Evolutionary conservation across 306 rosid genomes (phyloP).

Genomic region (Arachis hypogaea): DNA sequence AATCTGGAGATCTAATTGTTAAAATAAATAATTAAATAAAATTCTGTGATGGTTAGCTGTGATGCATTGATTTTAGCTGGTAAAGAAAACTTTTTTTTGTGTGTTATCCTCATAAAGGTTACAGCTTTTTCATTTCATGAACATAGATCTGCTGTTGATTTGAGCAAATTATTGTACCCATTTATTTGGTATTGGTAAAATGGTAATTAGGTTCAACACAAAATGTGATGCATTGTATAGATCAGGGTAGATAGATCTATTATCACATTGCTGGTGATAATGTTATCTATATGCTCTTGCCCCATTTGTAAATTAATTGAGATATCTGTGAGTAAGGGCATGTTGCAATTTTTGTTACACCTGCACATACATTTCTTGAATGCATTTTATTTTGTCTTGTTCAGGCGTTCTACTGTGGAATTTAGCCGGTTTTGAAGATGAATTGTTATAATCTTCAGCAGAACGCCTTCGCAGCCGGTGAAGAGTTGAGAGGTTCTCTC

Average conservation of each 20-base stretch:
- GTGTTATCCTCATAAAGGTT: background rate
- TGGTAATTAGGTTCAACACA: background rate
- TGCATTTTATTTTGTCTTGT: background rate
- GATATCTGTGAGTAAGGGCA: background rate
- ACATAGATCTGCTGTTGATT: constrained; percentile 52
- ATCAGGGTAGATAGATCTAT: constrained; percentile 23
- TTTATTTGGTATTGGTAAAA: background rate
- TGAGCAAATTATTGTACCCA: constrained; percentile 4
- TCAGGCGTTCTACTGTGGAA: constrained; percentile 65
- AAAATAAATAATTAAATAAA: background rate
- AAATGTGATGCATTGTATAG: background rate
- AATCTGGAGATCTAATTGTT: constrained; percentile 8
- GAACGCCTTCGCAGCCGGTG: constrained; percentile 67
- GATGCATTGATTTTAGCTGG: background rate
- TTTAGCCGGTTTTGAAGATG: constrained; percentile 49
- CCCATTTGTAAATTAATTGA: constrained; percentile 1
- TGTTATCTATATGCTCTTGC: background rate
- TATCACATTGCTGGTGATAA: background rate
- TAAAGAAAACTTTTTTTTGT: background rate
- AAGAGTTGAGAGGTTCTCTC: constrained; percentile 55
- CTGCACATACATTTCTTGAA: constrained; percentile 1
- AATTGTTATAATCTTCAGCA: constrained; percentile 62
- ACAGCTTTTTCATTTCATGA: background rate
- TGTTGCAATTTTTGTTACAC: background rate
- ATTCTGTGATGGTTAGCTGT: background rate